Base-by-base conservation (phyloP, 139 green algal species). In the Raphidocelis subcapitata region DNA sequence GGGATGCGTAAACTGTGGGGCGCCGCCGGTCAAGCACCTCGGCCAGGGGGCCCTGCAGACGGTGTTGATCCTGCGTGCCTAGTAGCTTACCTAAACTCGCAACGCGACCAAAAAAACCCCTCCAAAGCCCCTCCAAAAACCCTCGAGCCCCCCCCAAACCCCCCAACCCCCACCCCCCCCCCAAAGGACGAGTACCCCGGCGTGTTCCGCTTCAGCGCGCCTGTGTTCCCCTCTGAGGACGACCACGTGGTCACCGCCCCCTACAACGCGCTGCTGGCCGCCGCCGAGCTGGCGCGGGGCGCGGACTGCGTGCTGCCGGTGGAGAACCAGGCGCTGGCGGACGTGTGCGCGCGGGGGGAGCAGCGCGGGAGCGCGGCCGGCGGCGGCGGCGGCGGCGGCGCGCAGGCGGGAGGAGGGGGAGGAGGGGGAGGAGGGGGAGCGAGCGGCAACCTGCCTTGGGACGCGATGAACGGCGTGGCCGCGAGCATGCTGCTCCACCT, bases 311-410 rank as follows among this genome's bases (percentile, higher is more conserved):
- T 93, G 59, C 75, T 97, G 56, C 89, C 90, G 0, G 44, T 97
- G 8, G 92, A 97, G 51, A 97, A 97, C 76, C 83, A 93, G 60
- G 89, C 91, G 18, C 77, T 97, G n/a, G 72, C 83, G n/a, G 89
- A 82, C 77, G 51, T 51, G 49, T 56, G 32, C 41, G 41, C 23
- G 55, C 70, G 49, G 16, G 54, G 76, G 31, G 41, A 63, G 54
- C 69, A 31, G 23, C 23, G 15, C 44, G 15, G 60, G 2, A 41
- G 29, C 21, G 55, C 3, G 10, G 23, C 56, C 23, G 18, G 35
- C 24, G 29, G 46, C 37, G 71, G 63, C 46, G 35, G 62, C 62
- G 21, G 23, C 37, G 21, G 4, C 63, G 31, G 55, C 65, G 26
- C 28, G 52, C 36, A 33, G 49, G 29, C 49, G 23, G 32, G 61